phyloP scores from a whole-genome alignment of 345 rosid species.

The Camelina neglecta region DNA sequence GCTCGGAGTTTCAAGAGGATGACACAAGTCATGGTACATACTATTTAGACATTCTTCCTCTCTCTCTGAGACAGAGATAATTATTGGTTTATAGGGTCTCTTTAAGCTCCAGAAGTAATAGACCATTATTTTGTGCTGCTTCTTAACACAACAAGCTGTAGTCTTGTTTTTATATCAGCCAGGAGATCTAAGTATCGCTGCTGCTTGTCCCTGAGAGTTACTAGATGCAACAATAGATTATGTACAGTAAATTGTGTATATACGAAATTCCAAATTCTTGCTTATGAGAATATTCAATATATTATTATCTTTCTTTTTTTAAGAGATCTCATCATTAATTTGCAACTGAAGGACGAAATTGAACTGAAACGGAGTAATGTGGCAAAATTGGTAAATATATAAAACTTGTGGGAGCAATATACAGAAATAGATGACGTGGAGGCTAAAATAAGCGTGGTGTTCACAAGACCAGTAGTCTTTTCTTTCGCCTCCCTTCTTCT shows the following conservation, averaged over 20 bases:
- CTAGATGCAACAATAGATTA: background rate
- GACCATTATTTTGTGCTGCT: background rate
- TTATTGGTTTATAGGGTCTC: slow-evolving; percentile 25
- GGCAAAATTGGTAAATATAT: slow-evolving; percentile 14
- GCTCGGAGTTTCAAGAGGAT: slow-evolving; percentile 1
- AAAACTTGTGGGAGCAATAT: background rate
- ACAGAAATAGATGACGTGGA: slow-evolving; percentile 20
- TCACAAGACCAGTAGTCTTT: slow-evolving; percentile 37
- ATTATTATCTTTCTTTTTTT: background rate
- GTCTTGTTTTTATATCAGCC: slow-evolving; percentile 29
- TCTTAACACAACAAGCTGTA: slow-evolving; percentile 33
- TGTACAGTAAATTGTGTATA: slow-evolving; percentile 33
- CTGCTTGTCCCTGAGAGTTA: slow-evolving; percentile 17
- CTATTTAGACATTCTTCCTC: slow-evolving; percentile 32
- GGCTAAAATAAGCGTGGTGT: slow-evolving; percentile 17
- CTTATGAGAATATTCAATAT: background rate
- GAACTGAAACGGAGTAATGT: background rate
- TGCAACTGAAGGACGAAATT: background rate
- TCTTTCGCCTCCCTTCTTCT: slow-evolving; percentile 13
- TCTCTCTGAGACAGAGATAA: slow-evolving; percentile 23
- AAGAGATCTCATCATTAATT: background rate
- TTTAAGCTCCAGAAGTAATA: slow-evolving; percentile 17
- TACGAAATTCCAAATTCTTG: slow-evolving; percentile 16
- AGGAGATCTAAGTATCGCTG: slow-evolving; percentile 2
- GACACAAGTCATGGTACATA: slow-evolving; percentile 41